Evolutionary conservation across 306 rosid species (phyloP).

Genomic region (Abrus precatorius): DNA sequence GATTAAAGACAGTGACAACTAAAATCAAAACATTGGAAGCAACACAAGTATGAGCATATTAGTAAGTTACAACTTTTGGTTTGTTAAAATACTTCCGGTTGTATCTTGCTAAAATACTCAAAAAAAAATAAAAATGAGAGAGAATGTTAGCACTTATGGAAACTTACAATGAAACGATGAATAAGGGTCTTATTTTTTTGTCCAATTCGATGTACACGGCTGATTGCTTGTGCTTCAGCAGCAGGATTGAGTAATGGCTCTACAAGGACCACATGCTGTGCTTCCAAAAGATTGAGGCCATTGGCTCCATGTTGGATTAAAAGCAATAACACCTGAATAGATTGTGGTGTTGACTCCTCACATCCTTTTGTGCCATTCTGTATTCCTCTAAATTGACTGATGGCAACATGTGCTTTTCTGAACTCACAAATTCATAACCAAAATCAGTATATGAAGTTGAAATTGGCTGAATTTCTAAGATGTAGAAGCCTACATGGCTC

Average conservation of each 20-base stretch:
- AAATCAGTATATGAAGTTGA: conserved; percentile 25
- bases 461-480: conserved; percentile 32
- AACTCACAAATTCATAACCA: conserved; percentile 50
- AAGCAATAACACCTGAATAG: conserved; percentile 80
- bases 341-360: conserved; percentile 53
- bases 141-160: background rate
- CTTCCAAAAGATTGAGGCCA: conserved; percentile 95
- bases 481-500: background rate
- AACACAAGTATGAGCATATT: background rate
- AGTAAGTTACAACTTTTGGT: background rate
- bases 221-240: conserved; percentile 94
- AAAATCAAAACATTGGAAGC: conserved; percentile 18
- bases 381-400: conserved; percentile 83
- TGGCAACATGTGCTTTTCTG: conserved; percentile 87
- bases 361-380: conserved; percentile 54
- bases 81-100: background rate
- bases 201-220: conserved; percentile 94
- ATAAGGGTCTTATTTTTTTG: conserved; percentile 77
- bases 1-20: background rate
- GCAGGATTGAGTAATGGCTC: conserved; percentile 98
- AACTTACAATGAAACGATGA: conserved; percentile 88
- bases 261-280: conserved; percentile 89
- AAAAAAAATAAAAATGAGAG: background rate
- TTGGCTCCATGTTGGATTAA: conserved; percentile 95
- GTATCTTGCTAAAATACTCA: background rate